Base-by-base conservation (phyloP, 164 flowering plant species). In the Kalanchoe fedtschenkoi region DNA sequence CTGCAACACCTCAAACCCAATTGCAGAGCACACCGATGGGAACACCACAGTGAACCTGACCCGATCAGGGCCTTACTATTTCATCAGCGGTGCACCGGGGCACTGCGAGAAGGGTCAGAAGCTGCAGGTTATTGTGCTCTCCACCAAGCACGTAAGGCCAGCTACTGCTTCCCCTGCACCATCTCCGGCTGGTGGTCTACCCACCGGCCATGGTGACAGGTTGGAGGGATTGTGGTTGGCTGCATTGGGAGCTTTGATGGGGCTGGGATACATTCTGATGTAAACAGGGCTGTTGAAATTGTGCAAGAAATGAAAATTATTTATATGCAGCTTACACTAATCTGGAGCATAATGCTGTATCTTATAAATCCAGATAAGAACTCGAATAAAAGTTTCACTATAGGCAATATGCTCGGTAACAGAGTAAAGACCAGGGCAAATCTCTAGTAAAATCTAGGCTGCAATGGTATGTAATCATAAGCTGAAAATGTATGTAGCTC, bases 81-180 rank as follows among this genome's bases (percentile, higher is more conserved):
- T 81, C 71, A 79, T 83, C 62, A 81, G 88, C 28, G 85, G 85
- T 30, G 72, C 72, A 0, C 21, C 69, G 4, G 83, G 81, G 2
- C 70, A 70, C 58, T 83, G 88, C 57, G 71, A 74, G 63, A 78
- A 78, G 67, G 87, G 84, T 0, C 74, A 81, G 83, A 83, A 75
- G 72, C 3, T 81, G 63, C 65, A 73, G 22, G 82, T 85, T 61
- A 81, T 77, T 33, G 84, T 85, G 6, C 10, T 85, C 63, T 70
- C 83, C 0, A 44, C 63, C 19, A 75, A 42, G 26, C 69, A 61
- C 38, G 56, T 64, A 3, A 17, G 5, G 30, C 61, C 22, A 62
- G 34, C 30, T 6, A 70, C 46, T 0, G 15, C 61, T 47, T 69
- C 87, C 39, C 85, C 86, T 0, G 80, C 83, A 0, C 80, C 84